Base-by-base conservation (phyloP, 2,329 filamentous ascomycete species). In the Botrytis medusae region DNA sequence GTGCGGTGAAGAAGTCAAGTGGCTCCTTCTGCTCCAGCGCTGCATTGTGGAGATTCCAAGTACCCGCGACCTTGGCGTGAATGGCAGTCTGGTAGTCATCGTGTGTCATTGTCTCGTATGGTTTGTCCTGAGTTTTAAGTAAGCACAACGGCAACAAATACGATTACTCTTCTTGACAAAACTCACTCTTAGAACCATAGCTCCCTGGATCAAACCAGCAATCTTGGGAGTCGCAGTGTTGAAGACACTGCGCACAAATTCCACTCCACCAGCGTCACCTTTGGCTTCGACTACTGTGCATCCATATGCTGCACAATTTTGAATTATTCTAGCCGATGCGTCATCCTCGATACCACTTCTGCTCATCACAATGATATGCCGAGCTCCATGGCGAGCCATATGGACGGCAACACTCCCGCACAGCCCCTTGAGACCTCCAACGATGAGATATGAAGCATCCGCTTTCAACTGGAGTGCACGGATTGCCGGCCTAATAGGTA, bases 1-100 rank as follows among this genome's bases (percentile, higher is more conserved):
- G 75, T 57, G 82, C 71, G 63, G 84, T 77, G 76, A 84, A 84
- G 74, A 84, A 85, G 57, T 83, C 82, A 12, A 85, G 12, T 81
- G 77, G 69, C 12, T 32, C 29, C 40, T 74, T 65, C 79, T 82
- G 78, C 16, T 42, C 46, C 22, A 69, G n/a, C 14, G 72, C 59
- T 16, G 72, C 61, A 10, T 75, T 64, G 63, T 78, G 77, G 18
- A 78, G 75, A 62, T 78, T 78, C 73, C 74, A 76, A 7, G 76
- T 77, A 37, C 77, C 77, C 42, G 73, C 44, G 4, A 77, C 72
- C 59, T 78, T 78, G 6, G 73, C 57, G 3, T 54, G 12, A 37
- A 73, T 46, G 9, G 74, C 68, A 18, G 63, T 60, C 40, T 74
- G 44, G 60, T 69, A 77, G 40, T 78, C 74, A 8, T 74, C 67